A percentile compares a stretch with the other conserved stretches of the same genome.
phyloP scores from a whole-genome alignment of 345 rosid species.

The Eucalyptus brandiana region DNA sequence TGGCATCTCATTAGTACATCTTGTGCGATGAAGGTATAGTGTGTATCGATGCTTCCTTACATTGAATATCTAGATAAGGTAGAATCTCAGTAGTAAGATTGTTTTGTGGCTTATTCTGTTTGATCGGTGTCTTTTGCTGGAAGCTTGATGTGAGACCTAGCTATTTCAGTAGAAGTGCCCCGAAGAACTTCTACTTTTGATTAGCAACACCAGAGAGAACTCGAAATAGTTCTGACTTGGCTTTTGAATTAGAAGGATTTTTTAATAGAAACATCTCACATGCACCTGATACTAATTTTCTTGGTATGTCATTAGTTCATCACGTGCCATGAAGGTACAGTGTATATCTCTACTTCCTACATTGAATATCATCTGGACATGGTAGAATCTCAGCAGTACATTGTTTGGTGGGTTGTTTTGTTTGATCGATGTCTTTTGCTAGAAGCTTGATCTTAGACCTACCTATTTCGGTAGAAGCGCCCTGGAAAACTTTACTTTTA shows the following conservation, averaged over 20 bases:
- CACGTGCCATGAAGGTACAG: not conserved
- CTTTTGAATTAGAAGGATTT: not conserved
- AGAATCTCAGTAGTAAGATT: no score
- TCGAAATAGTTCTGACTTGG: not conserved
- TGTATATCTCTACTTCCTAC: not conserved
- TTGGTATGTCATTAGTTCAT: not conserved
- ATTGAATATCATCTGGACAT: not conserved
- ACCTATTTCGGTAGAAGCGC: not conserved
- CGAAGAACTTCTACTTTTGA: not conserved
- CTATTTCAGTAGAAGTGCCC: not conserved
- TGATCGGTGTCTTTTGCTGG: no score
- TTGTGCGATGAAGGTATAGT: no score
- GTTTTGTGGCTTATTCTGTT: no score
- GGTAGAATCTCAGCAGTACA: not conserved
- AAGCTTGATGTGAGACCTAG: no score
- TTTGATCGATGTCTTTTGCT: not conserved
- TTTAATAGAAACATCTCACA: no score
- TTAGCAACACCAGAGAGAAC: not conserved
- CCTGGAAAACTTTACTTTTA: not conserved
- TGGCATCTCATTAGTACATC: no score
- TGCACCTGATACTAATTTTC: not conserved
- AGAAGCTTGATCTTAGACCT: not conserved
- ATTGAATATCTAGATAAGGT: no score
- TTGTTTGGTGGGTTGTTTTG: not conserved
- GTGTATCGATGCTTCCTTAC: no score